Evolutionary conservation across 441 rosid genomes (phyloP), one percentile per base, ranked within the genome.

Genomic region (Gossypium davidsonii): DNA sequence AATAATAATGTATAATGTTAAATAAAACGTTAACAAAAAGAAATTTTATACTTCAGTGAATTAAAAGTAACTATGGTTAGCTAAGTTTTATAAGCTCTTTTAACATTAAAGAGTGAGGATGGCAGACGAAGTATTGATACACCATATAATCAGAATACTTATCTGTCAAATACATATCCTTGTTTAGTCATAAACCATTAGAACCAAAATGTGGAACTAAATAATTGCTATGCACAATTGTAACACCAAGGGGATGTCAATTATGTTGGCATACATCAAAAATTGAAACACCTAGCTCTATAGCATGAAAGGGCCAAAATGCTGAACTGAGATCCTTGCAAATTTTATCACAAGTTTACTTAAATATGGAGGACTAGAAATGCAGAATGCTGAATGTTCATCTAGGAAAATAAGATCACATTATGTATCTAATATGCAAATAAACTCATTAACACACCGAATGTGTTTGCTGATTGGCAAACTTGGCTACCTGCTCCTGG

Each of bases 401-500:
- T 37, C 63, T 12, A 73, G 71, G 56, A 65, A 39, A 31, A 58
- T 20, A 52, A 0, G 60, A 57, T 15, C 66, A 42, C 28, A 46
- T 26, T 17, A 67, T 15, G 26, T 9, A 25, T 66, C 31, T 23
- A 53, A 25, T 26, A 44, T 46, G 28, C 37, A 64, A 42, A 44
- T 46, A 25, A 46, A 60, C 58, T 71, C 37, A 28, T 23, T 8
- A 57, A 37, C 57, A n/a, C 8, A 52, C 15, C 25, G 18, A 10
- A 57, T 31, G 39, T 17, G 12, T 58, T 37, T 68, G 57, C 60
- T 14, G 8, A 55, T 53, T 26, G 34, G 15, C 51, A 15, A 70
- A 66, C 26, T 15, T 26, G 31, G 31, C 18, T 70, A 92, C 97
- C 97, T 95, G 99, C 85, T 95, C 99, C 82, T 92, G 97, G 81